Evolutionary conservation across 1,139 yeast species (phyloP), one percentile per base, ranked within the genome.

Genomic region (Saccharomyces uvarum): DNA sequence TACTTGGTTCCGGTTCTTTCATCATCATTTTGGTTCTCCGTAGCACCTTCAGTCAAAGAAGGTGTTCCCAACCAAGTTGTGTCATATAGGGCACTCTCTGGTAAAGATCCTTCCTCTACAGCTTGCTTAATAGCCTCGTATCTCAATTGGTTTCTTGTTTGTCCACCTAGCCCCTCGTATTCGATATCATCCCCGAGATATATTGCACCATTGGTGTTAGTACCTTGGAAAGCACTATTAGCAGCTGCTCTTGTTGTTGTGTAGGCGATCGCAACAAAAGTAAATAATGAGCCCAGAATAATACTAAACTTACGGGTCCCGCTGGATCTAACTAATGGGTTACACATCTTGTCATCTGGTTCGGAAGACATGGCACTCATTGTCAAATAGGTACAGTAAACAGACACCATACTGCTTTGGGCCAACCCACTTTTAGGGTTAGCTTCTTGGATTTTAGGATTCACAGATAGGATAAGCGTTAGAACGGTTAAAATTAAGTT

Each of bases 181-280:
- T 69, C 71, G 47, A 71, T 66, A 26, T 72, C 73, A 32, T 71
- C 72, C 24, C 66, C 67, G 33, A 70, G 56, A 32, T 59, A 64
- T 14, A 69, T 65, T 11, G 65, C 56, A 13, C 73, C 72, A 42
- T 62, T 62, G 31, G 51, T 51, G 24, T 44, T 51, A 1, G 63
- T 61, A 16, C 65, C 66, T 49, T 71, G 73, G 62, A 86, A 84
- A 0, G 89, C 88, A 7, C 88, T 80, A 59, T 83, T 74, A 0
- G 91, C 89, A 4, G 99, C 98, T 0, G 99, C 99, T 61, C 98
- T 81, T 1, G 97, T 90, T 0, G 99, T 93, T 1, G 99, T 93
- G 69, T 95, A 95, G 0, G 98, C 98, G 59, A 95, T 88, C 0
- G 99, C 97, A 53, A 89, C 77, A 67, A 95, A 89, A 0, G 99